Base-by-base conservation (phyloP, 495 filamentous ascomycete genomes). In the Aspergillus saccharolyticus region DNA sequence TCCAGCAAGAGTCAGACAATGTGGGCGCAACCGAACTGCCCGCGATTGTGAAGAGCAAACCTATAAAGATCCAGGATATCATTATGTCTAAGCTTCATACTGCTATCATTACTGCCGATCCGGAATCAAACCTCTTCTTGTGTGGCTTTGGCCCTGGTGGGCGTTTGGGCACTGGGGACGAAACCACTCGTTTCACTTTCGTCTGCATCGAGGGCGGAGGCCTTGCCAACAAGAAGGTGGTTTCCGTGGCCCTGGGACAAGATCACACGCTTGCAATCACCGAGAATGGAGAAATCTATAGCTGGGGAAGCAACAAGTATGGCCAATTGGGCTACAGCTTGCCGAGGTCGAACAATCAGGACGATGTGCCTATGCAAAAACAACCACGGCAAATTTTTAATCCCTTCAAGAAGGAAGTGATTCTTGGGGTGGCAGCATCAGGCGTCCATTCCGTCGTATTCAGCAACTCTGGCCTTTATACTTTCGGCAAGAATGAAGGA, bases 401-500 rank as follows among this genome's bases (percentile, higher is more conserved):
- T 9, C 82, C 90, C 0, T 74, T 98, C 60, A 97, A 96, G 66
- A 85, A 89, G 62, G 95, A 98, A 67, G 65, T 74, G 2, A 82
- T 97, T 19, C 65, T 89, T 25, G 95, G 95, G 10, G 84, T 87
- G 47, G 91, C 94, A 3, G 93, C 92, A n/a, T 97, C 92, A 8
- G 79, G 90, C 0, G 85, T 95, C 17, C 94, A 98, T 68, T 96
- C 91, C 0, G 91, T 94, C 9, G 90, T 89, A 4, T 88, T 94
- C 63, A 97, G 89, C 4, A 76, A 78, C 1, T 80, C 84, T 2
- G 90, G 91, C 20, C 75, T 98, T 5, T 98, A 88, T 66, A 96
- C 90, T 4, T 98, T 95, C 78, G 94, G 94, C 18, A 96, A 94
- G 70, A 98, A 97, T 61, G 84, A 95, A 61, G 94, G 94, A 20